These are phyloP conservation scores for Neostapfia colusana DNA, from an alignment of 176 grass and related monocot species.

Conservation along the genomic window DNA sequence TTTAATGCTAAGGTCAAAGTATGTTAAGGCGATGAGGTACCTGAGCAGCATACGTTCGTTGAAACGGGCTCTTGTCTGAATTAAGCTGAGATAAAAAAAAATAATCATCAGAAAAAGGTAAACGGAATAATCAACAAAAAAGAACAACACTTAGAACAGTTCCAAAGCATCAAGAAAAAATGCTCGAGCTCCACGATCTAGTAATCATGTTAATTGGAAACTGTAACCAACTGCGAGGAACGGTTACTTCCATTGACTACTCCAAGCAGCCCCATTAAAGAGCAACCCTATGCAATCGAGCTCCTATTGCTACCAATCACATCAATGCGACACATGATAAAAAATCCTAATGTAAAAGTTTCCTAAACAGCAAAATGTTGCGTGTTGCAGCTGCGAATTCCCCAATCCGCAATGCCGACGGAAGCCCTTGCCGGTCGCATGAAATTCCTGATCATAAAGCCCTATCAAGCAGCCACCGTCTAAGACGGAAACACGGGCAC, in stretches of 20 bases:
- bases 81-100: constrained; percentile 67
- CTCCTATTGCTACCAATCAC: not conserved
- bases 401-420: constrained; percentile 27
- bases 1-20: not conserved
- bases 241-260: not conserved
- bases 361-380: not conserved
- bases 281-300: not conserved
- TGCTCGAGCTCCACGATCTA: not conserved
- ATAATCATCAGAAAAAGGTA: constrained; percentile 21
- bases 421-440: not conserved
- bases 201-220: constrained; percentile 17
- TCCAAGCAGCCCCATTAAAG: not conserved
- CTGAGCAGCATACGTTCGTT: constrained; percentile 90
- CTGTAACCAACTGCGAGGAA: not conserved
- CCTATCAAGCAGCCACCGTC: not conserved
- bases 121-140: not conserved
- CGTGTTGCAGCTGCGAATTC: not conserved
- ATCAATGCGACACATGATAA: constrained; percentile 7
- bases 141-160: not conserved
- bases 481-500: constrained; percentile 7
- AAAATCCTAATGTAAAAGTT: constrained; percentile 4
- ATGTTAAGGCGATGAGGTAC: constrained; percentile 33
- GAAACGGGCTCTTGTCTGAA: constrained; percentile 96
- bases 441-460: constrained; percentile 11
- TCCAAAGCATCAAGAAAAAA: not conserved